Evolutionary conservation across 192 early-diverging fungal species (phyloP), one percentile per base, ranked within the genome.

Genomic region (Phlyctochytrium planicorne): DNA sequence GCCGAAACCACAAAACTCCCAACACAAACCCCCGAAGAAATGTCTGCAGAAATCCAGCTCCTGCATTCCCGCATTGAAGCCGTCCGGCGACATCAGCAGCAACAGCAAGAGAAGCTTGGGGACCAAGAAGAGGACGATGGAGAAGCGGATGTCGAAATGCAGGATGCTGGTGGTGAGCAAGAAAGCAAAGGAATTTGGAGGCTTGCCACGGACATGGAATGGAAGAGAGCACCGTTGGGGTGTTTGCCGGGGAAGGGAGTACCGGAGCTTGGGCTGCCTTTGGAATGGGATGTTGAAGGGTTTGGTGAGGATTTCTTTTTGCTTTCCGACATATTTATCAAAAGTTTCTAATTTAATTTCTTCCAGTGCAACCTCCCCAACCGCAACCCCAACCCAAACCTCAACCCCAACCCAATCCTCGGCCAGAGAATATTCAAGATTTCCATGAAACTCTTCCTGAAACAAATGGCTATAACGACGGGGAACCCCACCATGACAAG

Each of bases 211-310:
- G 60, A 69, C 4, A 27, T 53, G 37, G 25, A 29, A 0, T 69
- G 68, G 68, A 17, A 25, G 25, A 36, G 60, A 2, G 60, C 53
- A 2, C 68, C 68, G 23, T 24, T 69, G 17, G 68, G 68, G 30
- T 60, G 60, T 62, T 30, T 69, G 10, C 68, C 68, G 1, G 68
- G 68, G 24, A 27, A 62, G 17, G 68, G 68, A 1, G 29, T 69
- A 14, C 68, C 68, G 10, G 16, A 53, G 29, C 34, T 69, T 25
- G 53, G 52, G 25, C 25, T 69, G 47, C 31, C 37, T 30, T 12
- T 62, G 47, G 47, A 62, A 2, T 20, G 47, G 36, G 68, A 69
- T 63, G n/a, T n/a, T n/a, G 12, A 10, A 50, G 40, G 40, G n/a
- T n/a, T n/a, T n/a, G n/a, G n/a, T n/a, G n/a, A n/a, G n/a, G n/a